Evolutionary conservation across 305 asterid species (phyloP).

Genomic region (Rubia tinctorum): DNA sequence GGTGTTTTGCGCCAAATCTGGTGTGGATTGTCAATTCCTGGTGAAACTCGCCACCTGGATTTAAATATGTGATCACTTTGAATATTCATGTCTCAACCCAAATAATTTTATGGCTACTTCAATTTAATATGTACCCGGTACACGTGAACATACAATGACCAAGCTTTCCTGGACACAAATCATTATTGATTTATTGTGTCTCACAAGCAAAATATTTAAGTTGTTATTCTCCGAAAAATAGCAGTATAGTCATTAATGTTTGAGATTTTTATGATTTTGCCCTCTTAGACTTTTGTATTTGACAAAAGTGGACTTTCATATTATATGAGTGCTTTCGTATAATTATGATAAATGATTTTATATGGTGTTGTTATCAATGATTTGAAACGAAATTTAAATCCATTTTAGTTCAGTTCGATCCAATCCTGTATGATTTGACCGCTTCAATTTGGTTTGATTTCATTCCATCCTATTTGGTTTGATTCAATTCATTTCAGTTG

Average conservation of each 20-base stretch:
- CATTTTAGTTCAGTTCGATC: too few relatives aligned
- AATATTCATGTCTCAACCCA: constrained; percentile 11
- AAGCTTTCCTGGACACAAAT: constrained; percentile 24
- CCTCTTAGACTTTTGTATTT: not conserved
- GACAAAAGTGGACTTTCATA: not conserved
- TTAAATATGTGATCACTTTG: constrained; percentile 16
- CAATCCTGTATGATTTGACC: too few relatives aligned
- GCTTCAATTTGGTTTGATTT: too few relatives aligned
- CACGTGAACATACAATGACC: constrained; percentile 55
- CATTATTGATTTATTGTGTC: constrained; percentile 17
- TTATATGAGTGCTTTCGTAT: not conserved
- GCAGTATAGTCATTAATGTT: not conserved
- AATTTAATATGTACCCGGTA: constrained; percentile 18
- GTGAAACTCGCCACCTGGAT: constrained; percentile 31
- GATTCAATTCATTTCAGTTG: too few relatives aligned
- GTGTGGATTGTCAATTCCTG: constrained; percentile 27
- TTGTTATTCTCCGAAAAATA: not conserved
- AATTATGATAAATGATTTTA: not conserved
- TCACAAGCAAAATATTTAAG: not conserved
- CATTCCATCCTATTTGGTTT: too few relatives aligned
- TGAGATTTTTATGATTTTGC: not conserved
- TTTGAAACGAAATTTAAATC: too few relatives aligned
- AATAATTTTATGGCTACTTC: constrained; percentile 2
- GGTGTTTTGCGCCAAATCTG: constrained; percentile 22
- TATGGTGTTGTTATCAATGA: too few relatives aligned